Conservation (phyloP, 1,284 basidiomycete species). For the Sparassis latifolia region DNA sequence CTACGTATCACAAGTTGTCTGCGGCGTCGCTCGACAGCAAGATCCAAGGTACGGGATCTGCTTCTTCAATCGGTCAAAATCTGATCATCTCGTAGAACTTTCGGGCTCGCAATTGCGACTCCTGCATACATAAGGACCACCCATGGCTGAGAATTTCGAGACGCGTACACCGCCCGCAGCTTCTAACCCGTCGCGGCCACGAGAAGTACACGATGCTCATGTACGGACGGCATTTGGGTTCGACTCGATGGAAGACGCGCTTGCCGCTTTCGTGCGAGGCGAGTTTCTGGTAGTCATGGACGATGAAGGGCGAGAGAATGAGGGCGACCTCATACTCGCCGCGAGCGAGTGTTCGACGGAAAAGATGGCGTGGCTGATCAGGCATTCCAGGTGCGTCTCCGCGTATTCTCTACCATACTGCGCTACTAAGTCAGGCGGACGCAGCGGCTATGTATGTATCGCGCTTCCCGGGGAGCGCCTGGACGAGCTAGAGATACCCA, state of each 20-base stretch:
- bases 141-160: too few relatives aligned
- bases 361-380: conserved; percentile 99
- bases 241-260: conserved; percentile 75
- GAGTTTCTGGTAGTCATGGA: conserved; percentile 96
- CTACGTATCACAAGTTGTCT: too few relatives aligned
- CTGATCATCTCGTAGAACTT: too few relatives aligned
- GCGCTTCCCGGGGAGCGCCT: conserved; percentile 76
- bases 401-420: neutral
- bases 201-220: conserved; percentile 17
- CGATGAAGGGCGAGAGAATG: conserved; percentile 90
- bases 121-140: too few relatives aligned
- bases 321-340: conserved; percentile 89
- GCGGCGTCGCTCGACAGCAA: too few relatives aligned
- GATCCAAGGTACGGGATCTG: too few relatives aligned
- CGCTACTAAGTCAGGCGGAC: neutral
- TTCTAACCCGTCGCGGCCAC: conserved; percentile 18
- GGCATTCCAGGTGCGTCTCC: conserved; percentile 77
- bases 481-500: conserved; percentile 79
- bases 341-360: conserved; percentile 81
- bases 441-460: conserved; percentile 92
- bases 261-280: conserved; percentile 74
- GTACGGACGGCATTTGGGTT: conserved; percentile 32
- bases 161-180: conserved; percentile 4
- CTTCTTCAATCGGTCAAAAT: too few relatives aligned
- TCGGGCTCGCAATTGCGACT: too few relatives aligned